These are phyloP conservation scores for Mucor circinelloides DNA, from an alignment of 371 early-diverging fungal species.

Conservation along the genomic window DNA sequence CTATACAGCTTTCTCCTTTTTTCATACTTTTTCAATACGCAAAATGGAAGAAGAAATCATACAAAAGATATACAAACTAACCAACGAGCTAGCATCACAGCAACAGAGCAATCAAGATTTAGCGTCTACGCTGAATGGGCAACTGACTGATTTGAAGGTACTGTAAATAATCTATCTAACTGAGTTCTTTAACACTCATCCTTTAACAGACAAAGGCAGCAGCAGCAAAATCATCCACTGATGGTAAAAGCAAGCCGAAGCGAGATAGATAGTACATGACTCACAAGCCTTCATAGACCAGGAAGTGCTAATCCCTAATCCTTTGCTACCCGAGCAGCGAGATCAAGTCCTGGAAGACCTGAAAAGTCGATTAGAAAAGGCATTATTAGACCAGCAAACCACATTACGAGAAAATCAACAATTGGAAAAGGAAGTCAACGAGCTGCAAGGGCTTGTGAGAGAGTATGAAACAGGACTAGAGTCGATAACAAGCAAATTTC, in stretches of 20 bases:
- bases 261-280: background rate
- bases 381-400: constrained; percentile 21
- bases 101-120: constrained; percentile 41
- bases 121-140: constrained; percentile 20
- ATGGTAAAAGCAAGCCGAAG: constrained; percentile 7
- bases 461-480: constrained; percentile 40
- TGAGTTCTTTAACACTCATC: background rate
- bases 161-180: background rate
- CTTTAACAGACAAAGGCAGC: constrained; percentile 15
- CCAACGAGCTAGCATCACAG: constrained; percentile 34
- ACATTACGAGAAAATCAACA: constrained; percentile 20
- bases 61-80: constrained; percentile 32
- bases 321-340: constrained; percentile 16
- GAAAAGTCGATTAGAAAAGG: constrained; percentile 8
- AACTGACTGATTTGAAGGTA: constrained; percentile 38
- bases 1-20: background rate
- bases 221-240: background rate
- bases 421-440: constrained; percentile 31
- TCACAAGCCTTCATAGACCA: background rate
- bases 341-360: constrained; percentile 23
- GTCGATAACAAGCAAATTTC: constrained; percentile 32
- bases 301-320: background rate
- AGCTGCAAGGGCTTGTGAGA: constrained; percentile 30
- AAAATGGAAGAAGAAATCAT: constrained; percentile 41
- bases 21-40: background rate